A percentile compares a stretch with the other conserved stretches of the same genome.
Evolutionary conservation across 2,329 filamentous ascomycete species (phyloP).

Genomic region (Colletotrichum filicis): DNA sequence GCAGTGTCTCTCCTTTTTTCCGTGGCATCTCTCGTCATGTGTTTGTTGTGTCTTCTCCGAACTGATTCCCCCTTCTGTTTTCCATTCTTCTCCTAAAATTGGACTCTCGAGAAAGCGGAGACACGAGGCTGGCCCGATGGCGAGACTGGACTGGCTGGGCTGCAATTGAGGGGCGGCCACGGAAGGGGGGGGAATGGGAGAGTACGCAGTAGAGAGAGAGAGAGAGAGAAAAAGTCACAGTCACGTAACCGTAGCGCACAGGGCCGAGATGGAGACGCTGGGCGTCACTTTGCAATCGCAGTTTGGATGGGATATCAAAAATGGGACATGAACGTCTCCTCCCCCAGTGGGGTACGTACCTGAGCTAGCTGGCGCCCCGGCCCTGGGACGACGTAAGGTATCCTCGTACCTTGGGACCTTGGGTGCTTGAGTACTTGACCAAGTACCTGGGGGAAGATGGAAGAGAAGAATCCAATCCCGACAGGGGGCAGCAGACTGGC

Average conservation of each 20-base stretch:
- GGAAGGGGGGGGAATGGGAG: not conserved
- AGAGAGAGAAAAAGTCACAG: not conserved
- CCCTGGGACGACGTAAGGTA: slow-evolving; percentile 12
- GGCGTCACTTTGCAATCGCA: not conserved
- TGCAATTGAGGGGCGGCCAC: not conserved
- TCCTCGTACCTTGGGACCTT: not conserved
- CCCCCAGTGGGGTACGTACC: not conserved
- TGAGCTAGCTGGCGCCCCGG: slow-evolving; percentile 7
- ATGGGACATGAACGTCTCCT: slow-evolving; percentile 4
- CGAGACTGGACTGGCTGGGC: not conserved
- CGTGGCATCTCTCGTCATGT: not conserved
- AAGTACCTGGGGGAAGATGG: not conserved
- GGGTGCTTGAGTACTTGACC: not conserved
- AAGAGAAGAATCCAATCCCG: slow-evolving; percentile 13
- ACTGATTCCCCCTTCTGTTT: not conserved
- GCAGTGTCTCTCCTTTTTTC: not conserved
- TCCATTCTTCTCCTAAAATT: not conserved
- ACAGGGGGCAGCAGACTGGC: not conserved
- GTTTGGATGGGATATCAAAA: slow-evolving; percentile 13
- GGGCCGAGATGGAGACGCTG: slow-evolving; percentile 27
- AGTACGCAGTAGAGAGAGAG: not conserved
- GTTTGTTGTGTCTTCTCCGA: not conserved
- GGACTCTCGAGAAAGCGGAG: not conserved
- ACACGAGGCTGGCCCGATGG: not conserved
- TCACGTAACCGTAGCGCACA: slow-evolving; percentile 9